These are phyloP conservation scores for Fagus sylvatica DNA, from an alignment of 306 rosid genomes.

Conservation along the genomic window DNA sequence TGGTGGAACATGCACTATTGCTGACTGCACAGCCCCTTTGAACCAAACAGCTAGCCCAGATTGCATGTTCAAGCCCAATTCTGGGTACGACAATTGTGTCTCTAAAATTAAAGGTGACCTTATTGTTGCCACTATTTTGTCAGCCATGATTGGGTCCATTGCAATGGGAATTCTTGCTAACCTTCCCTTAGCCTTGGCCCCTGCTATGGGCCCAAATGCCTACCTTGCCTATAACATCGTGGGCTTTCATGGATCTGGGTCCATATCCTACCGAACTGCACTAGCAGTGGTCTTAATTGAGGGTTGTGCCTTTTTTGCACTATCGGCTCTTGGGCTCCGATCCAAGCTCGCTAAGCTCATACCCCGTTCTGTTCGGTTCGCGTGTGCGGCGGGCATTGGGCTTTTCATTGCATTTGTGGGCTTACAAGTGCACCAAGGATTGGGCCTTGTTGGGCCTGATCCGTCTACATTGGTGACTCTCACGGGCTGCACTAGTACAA, in stretches of 20 bases:
- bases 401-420: slow-evolving; percentile 95
- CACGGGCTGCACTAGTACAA: slow-evolving; percentile 54
- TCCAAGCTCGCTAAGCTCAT: slow-evolving; percentile 76
- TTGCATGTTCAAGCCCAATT: slow-evolving; percentile 51
- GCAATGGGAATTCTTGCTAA: slow-evolving; percentile 85
- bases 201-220: slow-evolving; percentile 95
- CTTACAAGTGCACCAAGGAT: slow-evolving; percentile 65
- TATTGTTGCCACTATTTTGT: slow-evolving; percentile 71
- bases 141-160: slow-evolving; percentile 68
- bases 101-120: slow-evolving; percentile 66
- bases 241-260: slow-evolving; percentile 79
- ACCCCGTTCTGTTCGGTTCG: slow-evolving; percentile 68
- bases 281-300: slow-evolving; percentile 64
- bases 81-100: slow-evolving; percentile 70
- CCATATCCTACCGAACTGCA: slow-evolving; percentile 68
- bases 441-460: slow-evolving; percentile 86
- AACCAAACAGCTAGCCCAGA: slow-evolving; percentile 42
- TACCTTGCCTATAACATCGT: slow-evolving; percentile 75
- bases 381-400: slow-evolving; percentile 84
- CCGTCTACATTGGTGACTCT: slow-evolving; percentile 62
- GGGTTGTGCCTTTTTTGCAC: slow-evolving; percentile 57
- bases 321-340: slow-evolving; percentile 75
- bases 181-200: slow-evolving; percentile 83
- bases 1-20: slow-evolving; percentile 68
- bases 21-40: slow-evolving; percentile 58